Base-by-base conservation (phyloP, 2,329 filamentous ascomycete species). In the Cryphonectria nitschkei region DNA sequence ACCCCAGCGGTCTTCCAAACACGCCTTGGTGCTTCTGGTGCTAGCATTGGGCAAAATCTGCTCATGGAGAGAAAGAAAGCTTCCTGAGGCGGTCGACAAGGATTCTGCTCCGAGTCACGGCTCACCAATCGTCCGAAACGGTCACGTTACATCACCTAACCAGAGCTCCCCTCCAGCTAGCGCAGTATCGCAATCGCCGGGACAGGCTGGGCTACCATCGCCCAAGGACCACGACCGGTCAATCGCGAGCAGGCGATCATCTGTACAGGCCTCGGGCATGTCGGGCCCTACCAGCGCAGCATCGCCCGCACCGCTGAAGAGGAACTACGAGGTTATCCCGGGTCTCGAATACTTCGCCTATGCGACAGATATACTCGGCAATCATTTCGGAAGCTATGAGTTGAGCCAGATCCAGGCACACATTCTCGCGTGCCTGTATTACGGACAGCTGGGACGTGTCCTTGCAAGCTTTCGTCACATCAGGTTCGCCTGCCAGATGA, bases 311-410 rank as follows among this genome's bases (percentile, higher is more conserved):
- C 73, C 74, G 9, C 71, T 77, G 8, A 82, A 78, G 74, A 75
- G 87, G 75, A 97, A 97, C 77, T 86, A 96, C 66, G 94, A 98
- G 76, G 87, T 92, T 8, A 92, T 98, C 72, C 95, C 96, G 0
- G 96, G 96, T 0, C 83, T 98, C 70, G 92, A 94, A 41, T 98
- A 98, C 78, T 98, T 95, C 79, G 92, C 93, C 0, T 90, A 93
- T 73, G 95, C 94, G 2, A 92, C 92, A 0, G 92, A 96, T 73
- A 97, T 98, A 52, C 83, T 98, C 22, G 94, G 94, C 6, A 92
- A 92, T 71, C 90, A 96, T 66, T 86, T 90, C 50, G 95, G 93
- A 16, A 92, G 92, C 0, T 93, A 92, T 73, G 92, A 93, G 60
- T 84, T 98, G 71, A 90, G 92, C 74, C 92, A 96, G 77, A 93